Evolutionary conservation across 2,329 filamentous ascomycete species (phyloP).

Genomic region (Cladosporium sp.): DNA sequence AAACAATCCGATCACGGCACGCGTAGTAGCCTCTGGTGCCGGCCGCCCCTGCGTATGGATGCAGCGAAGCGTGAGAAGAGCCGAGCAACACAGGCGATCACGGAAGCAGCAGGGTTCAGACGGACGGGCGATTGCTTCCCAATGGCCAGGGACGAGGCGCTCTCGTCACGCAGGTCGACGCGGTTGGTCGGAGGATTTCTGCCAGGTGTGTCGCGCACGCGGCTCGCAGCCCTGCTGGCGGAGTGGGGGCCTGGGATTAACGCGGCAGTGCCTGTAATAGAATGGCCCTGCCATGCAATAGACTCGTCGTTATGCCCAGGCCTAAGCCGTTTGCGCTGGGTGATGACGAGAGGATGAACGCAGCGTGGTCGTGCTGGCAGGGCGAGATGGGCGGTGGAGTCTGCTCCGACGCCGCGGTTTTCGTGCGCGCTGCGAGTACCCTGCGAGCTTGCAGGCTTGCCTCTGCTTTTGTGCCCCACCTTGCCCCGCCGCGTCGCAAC

Average conservation of each 20-base stretch:
- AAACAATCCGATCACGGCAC: neutral
- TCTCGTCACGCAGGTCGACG: no score
- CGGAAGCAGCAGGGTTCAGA: neutral
- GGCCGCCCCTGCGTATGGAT: no score
- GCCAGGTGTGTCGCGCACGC: neutral
- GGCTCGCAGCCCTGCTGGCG: neutral
- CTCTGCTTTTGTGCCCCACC: neutral
- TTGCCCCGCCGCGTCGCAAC: constrained; percentile 3
- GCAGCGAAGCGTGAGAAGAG: neutral
- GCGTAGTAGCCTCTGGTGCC: no score
- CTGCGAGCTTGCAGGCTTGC: no score
- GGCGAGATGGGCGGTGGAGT: neutral
- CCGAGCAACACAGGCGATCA: neutral
- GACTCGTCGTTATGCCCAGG: constrained; percentile 3
- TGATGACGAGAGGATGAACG: constrained; percentile 10
- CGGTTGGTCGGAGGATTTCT: neutral
- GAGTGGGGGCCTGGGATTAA: neutral
- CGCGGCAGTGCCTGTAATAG: no score
- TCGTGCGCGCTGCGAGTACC: no score
- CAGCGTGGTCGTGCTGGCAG: neutral
- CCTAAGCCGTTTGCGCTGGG: constrained; percentile 1
- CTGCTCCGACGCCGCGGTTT: neutral
- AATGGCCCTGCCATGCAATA: neutral
- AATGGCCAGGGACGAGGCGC: neutral
- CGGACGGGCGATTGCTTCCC: neutral